Conservation (phyloP, 1,284 basidiomycete species). For the Ceraceosorus bombacis region DNA sequence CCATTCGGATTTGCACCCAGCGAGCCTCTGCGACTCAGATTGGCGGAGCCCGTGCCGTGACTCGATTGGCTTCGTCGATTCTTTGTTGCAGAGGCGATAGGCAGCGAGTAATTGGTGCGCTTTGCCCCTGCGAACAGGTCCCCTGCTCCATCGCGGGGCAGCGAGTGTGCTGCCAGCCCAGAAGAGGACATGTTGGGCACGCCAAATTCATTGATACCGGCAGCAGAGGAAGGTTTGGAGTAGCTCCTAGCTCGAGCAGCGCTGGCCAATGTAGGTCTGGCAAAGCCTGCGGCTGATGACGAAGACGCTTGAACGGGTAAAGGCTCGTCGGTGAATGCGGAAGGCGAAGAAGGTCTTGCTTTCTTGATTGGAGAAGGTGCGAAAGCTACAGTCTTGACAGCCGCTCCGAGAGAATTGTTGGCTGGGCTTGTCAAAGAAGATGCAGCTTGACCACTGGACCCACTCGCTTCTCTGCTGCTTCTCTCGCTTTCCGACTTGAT, state of each 20-base stretch:
- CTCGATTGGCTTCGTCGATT: too few relatives aligned
- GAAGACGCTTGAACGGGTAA: neutral
- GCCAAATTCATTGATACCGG: conserved; percentile 4
- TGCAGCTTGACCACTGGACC: neutral
- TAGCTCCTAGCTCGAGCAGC: conserved; percentile 21
- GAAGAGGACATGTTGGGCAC: too few relatives aligned
- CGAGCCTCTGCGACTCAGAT: too few relatives aligned
- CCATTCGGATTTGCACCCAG: too few relatives aligned
- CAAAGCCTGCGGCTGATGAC: conserved; percentile 17
- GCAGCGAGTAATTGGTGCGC: too few relatives aligned
- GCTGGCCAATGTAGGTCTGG: conserved; percentile 29
- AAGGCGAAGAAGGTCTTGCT: conserved; percentile 3
- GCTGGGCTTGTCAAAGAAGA: neutral
- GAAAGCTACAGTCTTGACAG: conserved; percentile 30
- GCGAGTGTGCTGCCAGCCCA: too few relatives aligned
- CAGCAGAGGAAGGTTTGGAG: conserved; percentile 13
- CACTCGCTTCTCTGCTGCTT: conserved; percentile 8
- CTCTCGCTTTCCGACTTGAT: conserved; percentile 4
- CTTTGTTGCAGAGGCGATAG: too few relatives aligned
- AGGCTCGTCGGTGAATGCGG: neutral
- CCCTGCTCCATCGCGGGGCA: too few relatives aligned
- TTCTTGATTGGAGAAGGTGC: conserved; percentile 40
- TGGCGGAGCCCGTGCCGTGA: too few relatives aligned
- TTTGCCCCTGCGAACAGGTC: too few relatives aligned
- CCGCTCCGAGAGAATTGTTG: neutral